Base-by-base conservation (phyloP, 1,284 basidiomycete species). In the Bondarzewia mesenterica region DNA sequence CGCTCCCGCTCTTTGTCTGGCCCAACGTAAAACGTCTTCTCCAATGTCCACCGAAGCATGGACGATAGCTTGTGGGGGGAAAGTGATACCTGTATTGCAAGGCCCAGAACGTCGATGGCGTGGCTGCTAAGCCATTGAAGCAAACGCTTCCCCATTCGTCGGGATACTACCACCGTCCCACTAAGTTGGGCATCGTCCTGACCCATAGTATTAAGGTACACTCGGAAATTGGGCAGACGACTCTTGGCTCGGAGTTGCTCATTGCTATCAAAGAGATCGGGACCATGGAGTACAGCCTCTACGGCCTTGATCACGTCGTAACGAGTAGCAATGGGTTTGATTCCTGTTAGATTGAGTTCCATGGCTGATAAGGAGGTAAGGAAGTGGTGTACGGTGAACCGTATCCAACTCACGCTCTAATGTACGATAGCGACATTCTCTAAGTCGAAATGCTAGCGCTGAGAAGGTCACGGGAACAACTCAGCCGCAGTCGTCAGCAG, bases 281-380 rank as follows among this genome's bases (percentile, higher is more conserved):
- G 49, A 0, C 50, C 47, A 23, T 59, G 58, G 1, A 60, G 54
- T n/a, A 58, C 52, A 3, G 37, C 22, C 1, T 40, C 54, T 1
- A 60, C 36, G 0, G 56, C 53, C 37, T 48, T 50, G 12, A 51
- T 41, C 4, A 60, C 54, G 3, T 60, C 52, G 27, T 49, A 58
- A 4, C 38, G 23, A 23, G 49, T 50, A 0, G 58, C 58, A 7
- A 52, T 51, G 21, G 10, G 27, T 23, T 42, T 18, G 8, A 58
- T 47, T 1, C 10, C 14, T 0, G 40, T 46, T 6, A 58, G 25
- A 1, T 55, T 51, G 6, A 57, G 18, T 21, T 57, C 56, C 57
- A 58, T 58, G 18, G 26, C 27, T 8, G 21, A 20, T 2, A 22
- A 8, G 16, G 29, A 7, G 29, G 29, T 12, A 12, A 32, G n/a